A percentile compares a stretch with the other conserved stretches of the same genome.
Evolutionary conservation across 257 asterid species (phyloP).

Genomic region (Nicotiana benthamiana): DNA sequence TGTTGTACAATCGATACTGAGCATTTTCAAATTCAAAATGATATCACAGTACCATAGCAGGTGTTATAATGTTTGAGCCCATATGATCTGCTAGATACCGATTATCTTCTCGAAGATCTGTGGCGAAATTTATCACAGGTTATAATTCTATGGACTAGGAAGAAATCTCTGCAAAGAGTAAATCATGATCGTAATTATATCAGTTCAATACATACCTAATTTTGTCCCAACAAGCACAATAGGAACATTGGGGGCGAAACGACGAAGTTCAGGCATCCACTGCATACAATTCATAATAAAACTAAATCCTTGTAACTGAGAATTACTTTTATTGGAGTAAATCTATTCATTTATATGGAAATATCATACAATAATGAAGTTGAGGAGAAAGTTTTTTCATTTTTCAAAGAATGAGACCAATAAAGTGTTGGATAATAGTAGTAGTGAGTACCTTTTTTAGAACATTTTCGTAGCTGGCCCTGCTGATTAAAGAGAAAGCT

Average conservation of each 20-base stretch:
- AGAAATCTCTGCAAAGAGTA: no score
- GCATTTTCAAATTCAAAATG: not conserved
- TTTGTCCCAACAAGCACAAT: constrained; percentile 77
- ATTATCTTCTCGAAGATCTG: constrained; percentile 1
- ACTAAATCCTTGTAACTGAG: not conserved
- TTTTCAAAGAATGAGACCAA: no score
- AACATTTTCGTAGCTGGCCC: constrained; percentile 75
- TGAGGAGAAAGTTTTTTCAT: no score
- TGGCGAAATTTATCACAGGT: not conserved
- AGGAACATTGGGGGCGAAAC: constrained; percentile 74
- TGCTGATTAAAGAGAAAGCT: constrained; percentile 74
- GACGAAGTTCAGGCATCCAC: constrained; percentile 86
- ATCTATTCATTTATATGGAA: no score
- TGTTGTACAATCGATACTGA: not conserved
- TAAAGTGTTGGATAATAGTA: not conserved
- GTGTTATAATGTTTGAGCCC: not conserved
- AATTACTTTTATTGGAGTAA: no score
- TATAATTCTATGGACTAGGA: not conserved
- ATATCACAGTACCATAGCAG: not conserved
- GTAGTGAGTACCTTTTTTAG: constrained; percentile 68
- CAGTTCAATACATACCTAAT: constrained; percentile 31
- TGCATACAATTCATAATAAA: constrained; percentile 16
- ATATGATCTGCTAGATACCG: not conserved
- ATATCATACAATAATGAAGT: no score
- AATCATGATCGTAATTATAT: not conserved